Percentiles rank a stretch among this genome's conserved stretches.
These are phyloP conservation scores for Beauveria australis DNA, from an alignment of 2,329 filamentous ascomycete genomes.

Conservation along the genomic window DNA sequence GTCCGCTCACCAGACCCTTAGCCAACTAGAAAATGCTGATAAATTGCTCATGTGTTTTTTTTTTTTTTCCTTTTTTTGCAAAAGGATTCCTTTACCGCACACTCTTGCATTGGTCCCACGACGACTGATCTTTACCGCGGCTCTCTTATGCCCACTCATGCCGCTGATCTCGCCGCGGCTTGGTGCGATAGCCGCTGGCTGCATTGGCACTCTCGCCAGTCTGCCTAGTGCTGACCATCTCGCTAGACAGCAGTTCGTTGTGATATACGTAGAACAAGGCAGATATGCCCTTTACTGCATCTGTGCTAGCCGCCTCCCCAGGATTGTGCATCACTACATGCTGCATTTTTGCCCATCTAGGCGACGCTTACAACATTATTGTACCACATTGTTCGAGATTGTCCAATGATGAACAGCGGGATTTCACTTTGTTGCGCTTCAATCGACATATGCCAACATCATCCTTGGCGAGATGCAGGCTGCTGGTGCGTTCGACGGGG, in stretches of 20 bases:
- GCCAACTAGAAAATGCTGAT: no score
- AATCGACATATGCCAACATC: not conserved
- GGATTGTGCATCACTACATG: not conserved
- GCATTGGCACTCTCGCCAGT: not conserved
- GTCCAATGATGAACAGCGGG: not conserved
- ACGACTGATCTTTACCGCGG: no score
- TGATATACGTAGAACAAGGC: not conserved
- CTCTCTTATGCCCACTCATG: not conserved
- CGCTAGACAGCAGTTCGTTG: not conserved
- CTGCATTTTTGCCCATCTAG: not conserved
- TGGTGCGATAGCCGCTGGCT: not conserved
- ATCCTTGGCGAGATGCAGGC: not conserved
- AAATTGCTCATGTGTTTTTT: no score
- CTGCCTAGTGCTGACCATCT: not conserved
- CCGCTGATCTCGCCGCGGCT: not conserved
- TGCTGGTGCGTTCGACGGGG: not conserved
- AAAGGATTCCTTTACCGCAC: no score
- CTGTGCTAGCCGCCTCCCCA: not conserved
- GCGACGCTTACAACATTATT: not conserved
- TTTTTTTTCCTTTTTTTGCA: no score
- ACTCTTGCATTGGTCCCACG: no score
- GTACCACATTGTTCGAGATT: not conserved
- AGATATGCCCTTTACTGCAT: not conserved
- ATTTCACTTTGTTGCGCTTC: not conserved
- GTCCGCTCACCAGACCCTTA: no score